Evolutionary conservation across 2,329 filamentous ascomycete species (phyloP).

Genomic region (Aspergillus sp.): DNA sequence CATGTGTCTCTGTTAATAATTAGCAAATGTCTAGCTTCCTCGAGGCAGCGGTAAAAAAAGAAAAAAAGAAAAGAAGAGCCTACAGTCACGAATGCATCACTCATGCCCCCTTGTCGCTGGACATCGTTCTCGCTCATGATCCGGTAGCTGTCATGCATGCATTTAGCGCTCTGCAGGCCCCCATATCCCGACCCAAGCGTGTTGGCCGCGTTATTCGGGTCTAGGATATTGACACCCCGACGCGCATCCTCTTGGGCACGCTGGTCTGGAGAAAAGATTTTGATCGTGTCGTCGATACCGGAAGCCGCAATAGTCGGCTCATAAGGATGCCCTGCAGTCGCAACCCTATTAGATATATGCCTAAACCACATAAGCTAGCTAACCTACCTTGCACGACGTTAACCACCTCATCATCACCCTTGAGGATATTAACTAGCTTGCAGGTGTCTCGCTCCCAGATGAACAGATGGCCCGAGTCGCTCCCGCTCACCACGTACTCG

Average conservation of each 20-base stretch:
- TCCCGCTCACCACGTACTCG: conserved; percentile 67
- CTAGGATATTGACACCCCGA: conserved; percentile 58
- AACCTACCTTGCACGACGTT: conserved; percentile 63
- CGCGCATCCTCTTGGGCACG: conserved; percentile 58
- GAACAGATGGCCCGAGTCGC: conserved; percentile 66
- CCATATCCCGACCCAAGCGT: conserved; percentile 29
- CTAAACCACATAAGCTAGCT: background rate
- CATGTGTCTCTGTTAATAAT: conserved; percentile 45
- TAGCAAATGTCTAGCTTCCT: conserved; percentile 13
- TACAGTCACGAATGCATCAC: conserved; percentile 59
- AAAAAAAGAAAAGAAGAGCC: conserved; percentile 18
- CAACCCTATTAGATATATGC: background rate
- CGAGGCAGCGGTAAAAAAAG: background rate
- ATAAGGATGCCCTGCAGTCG: conserved; percentile 58
- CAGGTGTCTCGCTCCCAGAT: conserved; percentile 67
- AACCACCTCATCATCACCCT: conserved; percentile 68
- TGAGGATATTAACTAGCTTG: conserved; percentile 63
- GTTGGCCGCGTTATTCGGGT: conserved; percentile 44
- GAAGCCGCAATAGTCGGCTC: conserved; percentile 66
- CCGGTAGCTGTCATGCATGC: conserved; percentile 60
- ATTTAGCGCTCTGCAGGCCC: conserved; percentile 57
- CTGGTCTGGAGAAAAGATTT: conserved; percentile 65
- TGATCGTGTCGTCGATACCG: conserved; percentile 68
- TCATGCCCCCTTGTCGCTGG: conserved; percentile 57
- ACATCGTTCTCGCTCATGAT: conserved; percentile 65